A percentile compares a stretch with the other conserved stretches of the same genome.
Evolutionary conservation across 2,329 filamentous ascomycete species (phyloP).

Genomic region (Alternaria triticimaculans): DNA sequence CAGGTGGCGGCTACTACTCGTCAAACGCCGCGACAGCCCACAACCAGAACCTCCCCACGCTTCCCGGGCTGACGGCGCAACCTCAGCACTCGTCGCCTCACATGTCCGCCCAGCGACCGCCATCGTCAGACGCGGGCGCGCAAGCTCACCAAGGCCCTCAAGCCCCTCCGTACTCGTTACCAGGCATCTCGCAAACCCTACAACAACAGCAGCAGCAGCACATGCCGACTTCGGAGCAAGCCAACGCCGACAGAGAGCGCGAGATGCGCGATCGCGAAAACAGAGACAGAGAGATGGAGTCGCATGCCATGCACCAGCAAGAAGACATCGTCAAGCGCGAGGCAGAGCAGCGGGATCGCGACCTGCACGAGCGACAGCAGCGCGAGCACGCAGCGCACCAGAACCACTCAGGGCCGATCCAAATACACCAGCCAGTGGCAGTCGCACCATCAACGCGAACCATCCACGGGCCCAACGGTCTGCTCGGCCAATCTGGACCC

Average conservation of each 20-base stretch:
- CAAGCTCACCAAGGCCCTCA: slow-evolving; percentile 44
- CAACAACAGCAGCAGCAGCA: slow-evolving; percentile 44
- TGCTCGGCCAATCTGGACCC: slow-evolving; percentile 68
- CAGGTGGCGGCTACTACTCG: slow-evolving; percentile 50
- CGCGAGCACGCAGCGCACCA: slow-evolving; percentile 78
- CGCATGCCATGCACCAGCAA: slow-evolving; percentile 54
- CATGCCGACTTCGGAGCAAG: slow-evolving; percentile 44
- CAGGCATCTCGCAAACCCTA: slow-evolving; percentile 54
- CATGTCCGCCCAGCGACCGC: slow-evolving; percentile 44
- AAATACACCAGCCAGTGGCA: slow-evolving; percentile 93
- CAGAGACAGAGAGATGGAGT: slow-evolving; percentile 62
- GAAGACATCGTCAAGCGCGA: slow-evolving; percentile 60
- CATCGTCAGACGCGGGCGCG: slow-evolving; percentile 47
- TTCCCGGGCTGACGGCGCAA: slow-evolving; percentile 53
- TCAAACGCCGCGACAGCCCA: slow-evolving; percentile 45
- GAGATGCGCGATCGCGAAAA: slow-evolving; percentile 54
- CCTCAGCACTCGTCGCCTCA: slow-evolving; percentile 53
- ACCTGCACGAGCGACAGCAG: slow-evolving; percentile 63
- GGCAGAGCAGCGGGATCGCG: slow-evolving; percentile 61
- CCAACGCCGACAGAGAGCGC: slow-evolving; percentile 52
- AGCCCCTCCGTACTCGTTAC: slow-evolving; percentile 52
- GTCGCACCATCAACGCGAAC: slow-evolving; percentile 72
- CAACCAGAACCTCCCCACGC: slow-evolving; percentile 53
- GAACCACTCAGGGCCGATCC: slow-evolving; percentile 84
- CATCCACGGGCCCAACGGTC: slow-evolving; percentile 90